Conservation (phyloP, 2,329 filamentous ascomycete genomes). For the Bisporella sp. region DNA sequence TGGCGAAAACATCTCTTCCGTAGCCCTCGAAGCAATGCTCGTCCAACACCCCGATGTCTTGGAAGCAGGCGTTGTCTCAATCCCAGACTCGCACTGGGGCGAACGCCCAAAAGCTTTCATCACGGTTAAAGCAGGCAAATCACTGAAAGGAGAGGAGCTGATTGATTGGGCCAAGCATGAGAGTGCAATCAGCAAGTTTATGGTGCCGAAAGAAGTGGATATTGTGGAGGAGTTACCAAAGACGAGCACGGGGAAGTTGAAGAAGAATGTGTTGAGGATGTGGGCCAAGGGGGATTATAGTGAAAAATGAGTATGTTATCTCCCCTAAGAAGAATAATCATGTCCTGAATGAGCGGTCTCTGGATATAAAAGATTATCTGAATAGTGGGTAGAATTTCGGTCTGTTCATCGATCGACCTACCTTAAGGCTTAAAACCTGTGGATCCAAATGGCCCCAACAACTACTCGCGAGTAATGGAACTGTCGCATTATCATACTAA, state of each 20-base stretch:
- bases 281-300: conserved; percentile 24
- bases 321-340: too few relatives aligned
- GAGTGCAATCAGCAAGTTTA: conserved; percentile 80
- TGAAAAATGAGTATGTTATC: conserved; percentile 10
- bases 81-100: conserved; percentile 87
- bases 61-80: conserved; percentile 84
- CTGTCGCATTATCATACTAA: too few relatives aligned
- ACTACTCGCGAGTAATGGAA: too few relatives aligned
- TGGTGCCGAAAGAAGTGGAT: conserved; percentile 70
- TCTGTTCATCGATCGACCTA: too few relatives aligned
- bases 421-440: too few relatives aligned
- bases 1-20: conserved; percentile 93
- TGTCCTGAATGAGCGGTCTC: too few relatives aligned
- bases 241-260: conserved; percentile 93
- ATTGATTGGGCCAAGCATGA: conserved; percentile 81
- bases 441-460: too few relatives aligned
- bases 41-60: conserved; percentile 82
- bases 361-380: too few relatives aligned
- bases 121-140: conserved; percentile 65
- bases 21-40: conserved; percentile 86
- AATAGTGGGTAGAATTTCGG: too few relatives aligned
- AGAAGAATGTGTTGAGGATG: conserved; percentile 86
- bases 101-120: conserved; percentile 93
- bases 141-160: conserved; percentile 57
- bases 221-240: conserved; percentile 86